Evolutionary conservation across 2,329 filamentous ascomycete species (phyloP).

Genomic region (Colletotrichum liriopes): DNA sequence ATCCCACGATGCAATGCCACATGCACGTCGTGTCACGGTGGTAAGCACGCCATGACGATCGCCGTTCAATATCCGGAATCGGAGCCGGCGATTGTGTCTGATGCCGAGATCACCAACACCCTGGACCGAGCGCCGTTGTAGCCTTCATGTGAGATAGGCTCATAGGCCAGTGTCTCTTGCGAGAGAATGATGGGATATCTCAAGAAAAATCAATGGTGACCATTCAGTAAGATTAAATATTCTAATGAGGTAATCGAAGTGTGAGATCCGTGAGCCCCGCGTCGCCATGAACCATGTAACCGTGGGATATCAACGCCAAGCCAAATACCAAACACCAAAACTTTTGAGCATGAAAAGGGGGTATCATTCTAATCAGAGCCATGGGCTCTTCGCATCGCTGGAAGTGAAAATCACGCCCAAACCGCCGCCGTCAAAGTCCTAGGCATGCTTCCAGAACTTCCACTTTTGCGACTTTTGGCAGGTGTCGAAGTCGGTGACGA

Average conservation of each 20-base stretch:
- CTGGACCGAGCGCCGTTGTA: constrained; percentile 14
- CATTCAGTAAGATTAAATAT: neutral
- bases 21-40: constrained; percentile 16
- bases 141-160: neutral
- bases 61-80: constrained; percentile 12
- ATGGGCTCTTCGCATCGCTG: constrained; percentile 16
- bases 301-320: neutral
- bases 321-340: neutral
- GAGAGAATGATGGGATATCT: neutral
- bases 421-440: neutral
- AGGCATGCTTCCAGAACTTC: constrained; percentile 45
- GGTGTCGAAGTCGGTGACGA: constrained; percentile 32
- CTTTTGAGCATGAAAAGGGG: constrained; percentile 27
- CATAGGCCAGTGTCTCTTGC: neutral
- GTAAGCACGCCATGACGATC: constrained; percentile 15
- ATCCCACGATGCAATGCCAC: constrained; percentile 7
- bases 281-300: neutral
- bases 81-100: neutral
- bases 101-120: constrained; percentile 13
- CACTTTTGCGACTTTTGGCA: constrained; percentile 42
- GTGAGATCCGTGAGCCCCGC: neutral
- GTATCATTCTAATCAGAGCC: constrained; percentile 42
- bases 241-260: neutral
- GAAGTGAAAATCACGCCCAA: neutral
- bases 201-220: too few species aligned